phyloP scores from a whole-genome alignment of 140 eudicot species.

The Flaveria floridana region DNA sequence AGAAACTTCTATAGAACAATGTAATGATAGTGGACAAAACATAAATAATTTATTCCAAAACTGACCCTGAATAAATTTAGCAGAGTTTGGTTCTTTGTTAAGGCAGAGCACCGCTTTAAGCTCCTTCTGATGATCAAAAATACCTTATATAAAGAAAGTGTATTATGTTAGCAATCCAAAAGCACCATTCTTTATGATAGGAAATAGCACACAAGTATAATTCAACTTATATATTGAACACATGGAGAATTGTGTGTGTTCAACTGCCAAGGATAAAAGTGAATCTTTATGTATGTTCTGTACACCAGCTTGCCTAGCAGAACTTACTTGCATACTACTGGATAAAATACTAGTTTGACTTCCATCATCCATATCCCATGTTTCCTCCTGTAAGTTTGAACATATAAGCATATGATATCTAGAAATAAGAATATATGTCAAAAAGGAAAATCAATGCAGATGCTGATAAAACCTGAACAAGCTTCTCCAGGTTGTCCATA shows the following conservation, averaged over 20 bases:
- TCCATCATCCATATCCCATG: conserved; percentile 97
- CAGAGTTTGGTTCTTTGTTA: conserved; percentile 83
- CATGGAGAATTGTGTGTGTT: too few species aligned
- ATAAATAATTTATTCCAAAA: conserved; percentile 20
- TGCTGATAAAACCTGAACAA: conserved; percentile 72
- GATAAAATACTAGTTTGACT: conserved; percentile 84
- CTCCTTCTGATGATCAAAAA: conserved; percentile 87
- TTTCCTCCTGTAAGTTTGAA: conserved; percentile 75
- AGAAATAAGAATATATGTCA: conserved; percentile 4
- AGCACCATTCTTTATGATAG: conserved; percentile 17
- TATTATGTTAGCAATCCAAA: conserved; percentile 26
- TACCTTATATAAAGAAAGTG: conserved; percentile 43
- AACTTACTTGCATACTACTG: conserved; percentile 91
- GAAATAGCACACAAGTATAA: conserved; percentile 29
- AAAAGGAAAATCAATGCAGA: conserved; percentile 23
- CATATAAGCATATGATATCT: conserved; percentile 11
- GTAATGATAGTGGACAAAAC: conserved; percentile 2
- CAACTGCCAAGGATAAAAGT: background rate
- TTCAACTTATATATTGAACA: background rate
- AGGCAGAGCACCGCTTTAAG: conserved; percentile 94
- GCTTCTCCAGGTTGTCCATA: conserved; percentile 93
- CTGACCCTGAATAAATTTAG: conserved; percentile 82
- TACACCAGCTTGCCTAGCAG: conserved; percentile 6
- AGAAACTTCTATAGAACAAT: conserved; percentile 13
- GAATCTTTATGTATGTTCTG: conserved; percentile 6